Evolutionary conservation across 371 early-diverging fungal species (phyloP), one percentile per base, ranked within the genome.

Genomic region (Funneliformis caledonium): DNA sequence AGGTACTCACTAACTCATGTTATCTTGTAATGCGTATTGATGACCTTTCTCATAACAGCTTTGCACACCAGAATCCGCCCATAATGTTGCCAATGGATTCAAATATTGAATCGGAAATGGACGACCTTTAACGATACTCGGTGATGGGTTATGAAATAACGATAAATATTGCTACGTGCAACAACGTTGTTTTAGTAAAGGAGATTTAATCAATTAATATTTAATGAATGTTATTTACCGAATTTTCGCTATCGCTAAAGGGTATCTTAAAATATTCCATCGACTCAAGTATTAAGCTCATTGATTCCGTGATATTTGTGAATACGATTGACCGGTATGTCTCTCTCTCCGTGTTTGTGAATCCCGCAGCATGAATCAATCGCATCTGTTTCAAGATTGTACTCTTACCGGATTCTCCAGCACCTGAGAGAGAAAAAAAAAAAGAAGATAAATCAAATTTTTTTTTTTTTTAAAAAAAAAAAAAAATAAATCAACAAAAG

Each of bases 351-450:
- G 94, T 93, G 16, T 85, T 82, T 60, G 93, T 91, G 86, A 95
- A 98, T 2, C 98, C 98, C 74, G 91, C 92, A 79, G 94, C 96
- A 85, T 98, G 97, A 82, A 98, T 97, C 50, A 97, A 90, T 83
- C 95, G 94, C 97, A 98, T 97, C 84, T 98, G 98, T 85, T 98
- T 98, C 56, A 98, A 86, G 78, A 98, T 94, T 26, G 98, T 98
- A 62, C 94, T 94, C 86, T 98, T 98, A 43, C 98, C 98, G 1
- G 98, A 97, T 88, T 98, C 98, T 68, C 98, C 98, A 26, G 97
- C 96, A 64, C 98, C 97, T 97, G 81, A 67, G 12, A 43, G 52
- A 50, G 4, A 9, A 14, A 14, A 59, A 52, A n/a, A 48, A 31
- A 31, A 31, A 10, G 10, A n/a, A 50, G 52, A 70, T 45, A 43